Percentiles rank a stretch among this genome's conserved stretches.
Conservation (phyloP, 768 basidiomycete species). For the Tylopilus vinaceipallidus region DNA sequence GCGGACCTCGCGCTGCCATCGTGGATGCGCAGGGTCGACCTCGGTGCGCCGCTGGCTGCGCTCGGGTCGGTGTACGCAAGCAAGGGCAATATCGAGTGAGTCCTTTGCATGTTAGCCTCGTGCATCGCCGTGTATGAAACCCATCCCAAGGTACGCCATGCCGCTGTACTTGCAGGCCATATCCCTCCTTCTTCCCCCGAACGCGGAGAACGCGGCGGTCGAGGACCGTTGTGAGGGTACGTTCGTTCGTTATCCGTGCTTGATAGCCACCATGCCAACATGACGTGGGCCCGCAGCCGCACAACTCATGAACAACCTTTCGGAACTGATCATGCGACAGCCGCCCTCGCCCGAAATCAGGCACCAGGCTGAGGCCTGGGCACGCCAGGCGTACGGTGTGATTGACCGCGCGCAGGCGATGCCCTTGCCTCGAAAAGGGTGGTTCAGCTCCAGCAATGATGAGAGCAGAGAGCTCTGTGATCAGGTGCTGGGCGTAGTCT, state of each 20-base stretch:
- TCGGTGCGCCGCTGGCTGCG: conserved; percentile 68
- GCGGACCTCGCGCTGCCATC: conserved; percentile 54
- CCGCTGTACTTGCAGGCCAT: conserved; percentile 66
- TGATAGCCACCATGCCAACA: not conserved
- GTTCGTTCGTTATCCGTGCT: not conserved
- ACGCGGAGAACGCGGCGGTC: conserved; percentile 23
- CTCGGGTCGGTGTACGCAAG: conserved; percentile 61
- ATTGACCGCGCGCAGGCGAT: conserved; percentile 28
- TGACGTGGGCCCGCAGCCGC: conserved; percentile 32
- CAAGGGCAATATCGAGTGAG: conserved; percentile 47
- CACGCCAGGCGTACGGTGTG: conserved; percentile 44
- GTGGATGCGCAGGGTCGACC: conserved; percentile 59
- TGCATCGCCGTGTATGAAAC: not conserved
- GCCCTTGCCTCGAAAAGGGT: conserved; percentile 17
- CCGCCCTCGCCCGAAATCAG: conserved; percentile 36
- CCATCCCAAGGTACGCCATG: conserved; percentile 51
- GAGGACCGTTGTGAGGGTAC: conserved; percentile 63
- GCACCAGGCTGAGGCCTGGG: conserved; percentile 59
- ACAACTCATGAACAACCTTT: conserved; percentile 50
- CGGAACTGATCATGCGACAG: conserved; percentile 39
- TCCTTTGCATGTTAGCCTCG: not conserved
- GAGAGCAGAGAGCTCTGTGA: conserved; percentile 44
- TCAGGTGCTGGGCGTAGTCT: conserved; percentile 50
- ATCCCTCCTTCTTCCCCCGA: conserved; percentile 53
- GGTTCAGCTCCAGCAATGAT: conserved; percentile 24